Percentiles rank a stretch among this genome's conserved stretches.
These are phyloP conservation scores for Hyparrhenia diplandra DNA, from an alignment of 176 grass and related monocot species.

Conservation along the genomic window DNA sequence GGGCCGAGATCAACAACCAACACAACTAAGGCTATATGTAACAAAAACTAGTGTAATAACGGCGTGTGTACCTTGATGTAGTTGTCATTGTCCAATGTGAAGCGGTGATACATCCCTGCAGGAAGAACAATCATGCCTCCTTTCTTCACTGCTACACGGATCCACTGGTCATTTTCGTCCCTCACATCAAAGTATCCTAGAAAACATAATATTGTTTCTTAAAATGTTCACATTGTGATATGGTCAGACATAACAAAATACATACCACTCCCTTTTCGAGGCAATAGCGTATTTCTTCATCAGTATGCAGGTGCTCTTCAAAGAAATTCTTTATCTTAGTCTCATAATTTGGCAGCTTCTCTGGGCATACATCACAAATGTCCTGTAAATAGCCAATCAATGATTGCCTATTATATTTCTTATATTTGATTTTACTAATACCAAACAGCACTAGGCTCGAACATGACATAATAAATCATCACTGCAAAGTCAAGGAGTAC, in stretches of 20 bases:
- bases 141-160: slow-evolving; percentile 82
- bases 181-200: slow-evolving; percentile 85
- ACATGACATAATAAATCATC: neutral
- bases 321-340: slow-evolving; percentile 78
- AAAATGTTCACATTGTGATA: neutral
- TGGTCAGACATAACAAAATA: slow-evolving; percentile 4
- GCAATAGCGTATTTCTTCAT: slow-evolving; percentile 91
- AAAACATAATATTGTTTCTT: slow-evolving; percentile 17
- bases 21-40: neutral
- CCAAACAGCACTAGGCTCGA: neutral
- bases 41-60: neutral
- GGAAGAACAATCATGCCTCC: slow-evolving; percentile 87
- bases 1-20: neutral
- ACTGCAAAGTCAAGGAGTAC: neutral
- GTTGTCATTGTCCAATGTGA: slow-evolving; percentile 72
- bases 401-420: neutral
- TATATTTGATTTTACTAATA: neutral
- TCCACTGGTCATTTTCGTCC: slow-evolving; percentile 71
- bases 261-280: slow-evolving; percentile 87
- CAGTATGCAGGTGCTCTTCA: slow-evolving; percentile 87
- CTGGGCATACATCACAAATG: slow-evolving; percentile 79
- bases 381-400: slow-evolving; percentile 42
- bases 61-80: slow-evolving; percentile 68
- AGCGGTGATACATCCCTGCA: slow-evolving; percentile 89
- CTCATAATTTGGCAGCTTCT: slow-evolving; percentile 87